Evolutionary conservation across 805 yeast genomes (phyloP).

Genomic region (Candida stauntonica): DNA sequence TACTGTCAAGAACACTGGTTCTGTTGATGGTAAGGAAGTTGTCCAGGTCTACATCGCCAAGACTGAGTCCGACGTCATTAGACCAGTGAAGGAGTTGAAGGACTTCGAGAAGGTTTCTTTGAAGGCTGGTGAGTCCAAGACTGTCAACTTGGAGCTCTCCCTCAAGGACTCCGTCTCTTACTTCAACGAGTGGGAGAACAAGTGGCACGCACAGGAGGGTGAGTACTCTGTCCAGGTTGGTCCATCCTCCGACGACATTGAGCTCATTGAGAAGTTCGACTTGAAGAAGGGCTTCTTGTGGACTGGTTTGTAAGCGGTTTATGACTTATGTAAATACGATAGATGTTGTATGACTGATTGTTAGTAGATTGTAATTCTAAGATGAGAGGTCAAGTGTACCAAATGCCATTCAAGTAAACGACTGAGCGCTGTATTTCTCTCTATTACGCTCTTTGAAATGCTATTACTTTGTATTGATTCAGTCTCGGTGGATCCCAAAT

Average conservation of each 20-base stretch:
- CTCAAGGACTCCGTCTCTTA: slow-evolving; percentile 48
- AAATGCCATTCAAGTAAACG: too few relatives aligned
- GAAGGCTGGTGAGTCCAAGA: slow-evolving; percentile 39
- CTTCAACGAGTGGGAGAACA: slow-evolving; percentile 44
- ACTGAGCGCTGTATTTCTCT: too few relatives aligned
- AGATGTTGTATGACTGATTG: too few relatives aligned
- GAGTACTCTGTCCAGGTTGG: slow-evolving; percentile 48
- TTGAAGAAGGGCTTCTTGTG: slow-evolving; percentile 24
- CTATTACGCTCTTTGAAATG: too few relatives aligned
- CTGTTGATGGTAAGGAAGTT: slow-evolving; percentile 46
- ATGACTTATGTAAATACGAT: too few relatives aligned
- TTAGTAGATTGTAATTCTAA: too few relatives aligned
- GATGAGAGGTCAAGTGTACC: too few relatives aligned
- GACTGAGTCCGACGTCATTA: slow-evolving; percentile 31
- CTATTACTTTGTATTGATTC: too few relatives aligned
- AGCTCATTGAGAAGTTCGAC: slow-evolving; percentile 22
- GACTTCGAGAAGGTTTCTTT: slow-evolving; percentile 49
- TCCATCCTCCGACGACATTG: slow-evolving; percentile 31
- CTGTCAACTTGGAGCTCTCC: slow-evolving; percentile 35
- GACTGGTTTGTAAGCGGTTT: slow-evolving; percentile 17
- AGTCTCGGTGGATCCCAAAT: slow-evolving; percentile 24
- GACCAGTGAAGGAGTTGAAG: slow-evolving; percentile 59
- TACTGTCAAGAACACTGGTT: slow-evolving; percentile 45
- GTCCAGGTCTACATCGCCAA: slow-evolving; percentile 50
- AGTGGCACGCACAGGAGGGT: slow-evolving; percentile 52